Conservation (phyloP, 192 early-diverging fungal species). For the Coemansia sp. region DNA sequence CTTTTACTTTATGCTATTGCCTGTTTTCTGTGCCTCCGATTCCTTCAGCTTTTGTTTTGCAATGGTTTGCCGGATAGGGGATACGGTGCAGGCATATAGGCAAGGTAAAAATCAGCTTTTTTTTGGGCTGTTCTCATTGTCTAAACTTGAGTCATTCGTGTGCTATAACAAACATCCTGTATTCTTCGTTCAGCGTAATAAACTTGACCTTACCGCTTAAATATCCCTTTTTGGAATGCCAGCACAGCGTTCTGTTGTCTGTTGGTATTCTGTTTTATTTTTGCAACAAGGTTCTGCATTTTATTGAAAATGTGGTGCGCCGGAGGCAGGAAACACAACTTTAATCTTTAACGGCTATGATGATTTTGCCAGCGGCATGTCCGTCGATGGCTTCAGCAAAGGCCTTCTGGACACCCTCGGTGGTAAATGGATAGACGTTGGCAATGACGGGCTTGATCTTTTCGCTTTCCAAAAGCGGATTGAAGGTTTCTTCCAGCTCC, state of each 20-base stretch:
- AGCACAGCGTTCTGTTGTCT: no score
- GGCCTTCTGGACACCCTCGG: conserved; percentile 36
- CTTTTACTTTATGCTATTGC: conserved; percentile 29
- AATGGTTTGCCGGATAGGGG: no score
- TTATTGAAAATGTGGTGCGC: conserved; percentile 4
- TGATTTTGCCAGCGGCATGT: conserved; percentile 54
- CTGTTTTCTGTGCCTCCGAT: neutral
- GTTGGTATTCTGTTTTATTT: neutral
- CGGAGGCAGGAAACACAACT: conserved; percentile 5
- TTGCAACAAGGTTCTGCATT: neutral
- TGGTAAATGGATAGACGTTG: conserved; percentile 44
- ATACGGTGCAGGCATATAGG: no score
- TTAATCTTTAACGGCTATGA: conserved; percentile 42
- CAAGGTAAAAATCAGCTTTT: conserved; percentile 35
- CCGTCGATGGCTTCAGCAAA: conserved; percentile 41
- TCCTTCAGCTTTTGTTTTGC: no score
- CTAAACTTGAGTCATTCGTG: conserved; percentile 53
- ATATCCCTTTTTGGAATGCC: no score
- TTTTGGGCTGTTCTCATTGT: conserved; percentile 47
- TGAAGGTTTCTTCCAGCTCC: conserved; percentile 42
- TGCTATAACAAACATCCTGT: conserved; percentile 33
- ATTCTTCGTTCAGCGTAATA: conserved; percentile 8
- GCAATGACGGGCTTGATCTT: conserved; percentile 40
- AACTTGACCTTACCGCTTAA: neutral
- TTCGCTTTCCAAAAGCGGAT: conserved; percentile 35